Evolutionary conservation across 129 eudicot species (phyloP).

Genomic region (Pittosporum tobira): DNA sequence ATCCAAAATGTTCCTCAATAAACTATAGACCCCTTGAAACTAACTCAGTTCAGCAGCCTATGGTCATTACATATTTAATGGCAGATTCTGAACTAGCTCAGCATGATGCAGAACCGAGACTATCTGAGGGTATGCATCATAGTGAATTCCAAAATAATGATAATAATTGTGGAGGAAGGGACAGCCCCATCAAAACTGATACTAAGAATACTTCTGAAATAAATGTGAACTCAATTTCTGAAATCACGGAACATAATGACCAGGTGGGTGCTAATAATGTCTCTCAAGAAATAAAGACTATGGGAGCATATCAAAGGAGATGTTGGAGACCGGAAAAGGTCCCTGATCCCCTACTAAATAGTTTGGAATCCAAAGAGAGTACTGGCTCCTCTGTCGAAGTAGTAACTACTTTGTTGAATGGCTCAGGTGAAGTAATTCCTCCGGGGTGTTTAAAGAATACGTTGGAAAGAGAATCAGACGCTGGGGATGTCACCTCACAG

Average conservation of each 20-base stretch:
- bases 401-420: neutral
- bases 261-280: slow-evolving; percentile 6
- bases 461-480: slow-evolving; percentile 12
- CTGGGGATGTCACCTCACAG: slow-evolving; percentile 10
- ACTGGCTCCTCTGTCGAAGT: neutral
- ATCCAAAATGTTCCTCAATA: neutral
- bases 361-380: slow-evolving; percentile 22
- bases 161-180: neutral
- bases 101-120: too few relatives aligned
- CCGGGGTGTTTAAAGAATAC: slow-evolving; percentile 1
- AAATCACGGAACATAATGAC: neutral
- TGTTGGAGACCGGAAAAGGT: slow-evolving; percentile 15
- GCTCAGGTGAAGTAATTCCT: slow-evolving; percentile 10
- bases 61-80: neutral
- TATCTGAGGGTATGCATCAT: too few relatives aligned
- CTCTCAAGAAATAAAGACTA: slow-evolving; percentile 7
- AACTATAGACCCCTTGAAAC: neutral
- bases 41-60: slow-evolving; percentile 1
- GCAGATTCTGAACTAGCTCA: too few relatives aligned
- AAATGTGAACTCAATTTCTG: neutral
- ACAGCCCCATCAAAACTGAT: neutral
- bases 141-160: neutral
- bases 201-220: neutral
- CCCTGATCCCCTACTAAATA: neutral
- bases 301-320: slow-evolving; percentile 3